These are phyloP conservation scores for Aspergillus jensenii DNA, from an alignment of 2,329 filamentous ascomycete genomes.

Conservation along the genomic window DNA sequence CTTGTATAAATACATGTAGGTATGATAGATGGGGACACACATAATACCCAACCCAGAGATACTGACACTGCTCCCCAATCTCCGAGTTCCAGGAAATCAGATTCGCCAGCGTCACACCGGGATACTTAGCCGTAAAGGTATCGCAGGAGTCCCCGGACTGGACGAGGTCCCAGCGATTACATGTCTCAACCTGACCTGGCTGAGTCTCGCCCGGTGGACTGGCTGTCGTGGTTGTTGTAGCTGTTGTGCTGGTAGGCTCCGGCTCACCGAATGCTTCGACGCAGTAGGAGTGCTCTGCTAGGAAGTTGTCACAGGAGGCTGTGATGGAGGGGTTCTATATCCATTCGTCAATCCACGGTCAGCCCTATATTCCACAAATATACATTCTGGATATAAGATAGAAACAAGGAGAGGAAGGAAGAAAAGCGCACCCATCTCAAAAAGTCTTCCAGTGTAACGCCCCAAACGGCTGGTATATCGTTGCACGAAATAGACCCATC, in stretches of 20 bases:
- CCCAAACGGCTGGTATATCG: background rate
- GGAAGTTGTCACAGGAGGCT: background rate
- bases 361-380: too few species aligned
- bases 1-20: too few species aligned
- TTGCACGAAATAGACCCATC: background rate
- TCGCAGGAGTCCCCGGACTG: background rate
- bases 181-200: background rate
- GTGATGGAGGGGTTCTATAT: constrained; percentile 6
- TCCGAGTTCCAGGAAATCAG: constrained; percentile 3
- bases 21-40: background rate
- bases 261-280: constrained; percentile 8
- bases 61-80: constrained; percentile 1
- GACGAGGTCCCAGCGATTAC: constrained; percentile 9
- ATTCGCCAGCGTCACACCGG: background rate
- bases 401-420: too few species aligned
- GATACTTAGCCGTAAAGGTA: background rate
- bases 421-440: background rate
- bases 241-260: background rate
- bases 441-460: background rate
- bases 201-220: background rate
- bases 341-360: background rate
- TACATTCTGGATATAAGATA: too few species aligned
- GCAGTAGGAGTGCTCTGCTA: constrained; percentile 1
- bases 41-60: constrained; percentile 6
- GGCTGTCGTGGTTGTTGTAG: constrained; percentile 1